A percentile compares a stretch with the other conserved stretches of the same genome.
Evolutionary conservation across 2,329 filamentous ascomycete species (phyloP).

Genomic region (Aschersonia sp.): DNA sequence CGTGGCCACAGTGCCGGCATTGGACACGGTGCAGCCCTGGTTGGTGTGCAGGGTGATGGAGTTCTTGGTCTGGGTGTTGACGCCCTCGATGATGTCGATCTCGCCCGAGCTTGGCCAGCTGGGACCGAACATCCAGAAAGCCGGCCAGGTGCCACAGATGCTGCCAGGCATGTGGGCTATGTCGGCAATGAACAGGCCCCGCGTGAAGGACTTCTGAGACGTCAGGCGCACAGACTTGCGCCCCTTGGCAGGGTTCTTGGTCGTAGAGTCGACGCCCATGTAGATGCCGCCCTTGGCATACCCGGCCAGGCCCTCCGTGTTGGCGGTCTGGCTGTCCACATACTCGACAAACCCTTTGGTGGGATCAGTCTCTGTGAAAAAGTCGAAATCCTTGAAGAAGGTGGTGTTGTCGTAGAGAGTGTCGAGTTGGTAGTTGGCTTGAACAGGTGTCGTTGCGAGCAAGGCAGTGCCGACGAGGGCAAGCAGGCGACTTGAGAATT

Average conservation of each 20-base stretch:
- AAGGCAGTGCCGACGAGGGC: constrained; percentile 15
- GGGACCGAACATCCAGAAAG: constrained; percentile 55
- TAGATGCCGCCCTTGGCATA: constrained; percentile 42
- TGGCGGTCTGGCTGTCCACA: constrained; percentile 42
- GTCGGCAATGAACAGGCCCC: constrained; percentile 60
- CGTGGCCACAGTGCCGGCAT: constrained; percentile 29
- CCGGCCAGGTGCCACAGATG: constrained; percentile 62
- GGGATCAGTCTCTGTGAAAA: constrained; percentile 47
- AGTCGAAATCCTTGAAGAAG: constrained; percentile 42
- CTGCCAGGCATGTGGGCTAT: constrained; percentile 63
- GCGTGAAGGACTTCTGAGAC: constrained; percentile 51
- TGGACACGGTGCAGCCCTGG: constrained; percentile 41
- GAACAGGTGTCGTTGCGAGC: constrained; percentile 10
- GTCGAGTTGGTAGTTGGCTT: constrained; percentile 27
- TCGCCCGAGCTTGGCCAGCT: constrained; percentile 59
- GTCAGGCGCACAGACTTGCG: constrained; percentile 57
- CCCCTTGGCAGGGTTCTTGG: constrained; percentile 38
- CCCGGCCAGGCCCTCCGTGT: constrained; percentile 41
- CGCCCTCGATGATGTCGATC: constrained; percentile 71
- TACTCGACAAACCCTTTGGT: constrained; percentile 66
- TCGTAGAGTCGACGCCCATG: constrained; percentile 54
- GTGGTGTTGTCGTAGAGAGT: constrained; percentile 35
- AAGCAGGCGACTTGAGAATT: constrained; percentile 8
- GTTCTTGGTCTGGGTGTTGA: constrained; percentile 47
- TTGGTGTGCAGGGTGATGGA: constrained; percentile 55